Evolutionary conservation across 202 grass and related monocot genomes (phyloP).

Genomic region (Elaeis oleifera): DNA sequence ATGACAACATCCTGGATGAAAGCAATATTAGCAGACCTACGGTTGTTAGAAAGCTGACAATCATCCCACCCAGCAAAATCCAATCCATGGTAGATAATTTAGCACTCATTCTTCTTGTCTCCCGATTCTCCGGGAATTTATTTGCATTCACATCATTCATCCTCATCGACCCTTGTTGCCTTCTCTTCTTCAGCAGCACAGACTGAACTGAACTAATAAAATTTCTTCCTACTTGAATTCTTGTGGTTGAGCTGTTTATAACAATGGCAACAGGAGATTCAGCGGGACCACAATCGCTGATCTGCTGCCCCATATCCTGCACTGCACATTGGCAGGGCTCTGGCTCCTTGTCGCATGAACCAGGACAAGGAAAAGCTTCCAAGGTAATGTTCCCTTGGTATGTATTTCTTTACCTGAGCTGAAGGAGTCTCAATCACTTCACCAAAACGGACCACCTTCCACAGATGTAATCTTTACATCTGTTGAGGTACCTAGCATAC

Average conservation of each 20-base stretch:
- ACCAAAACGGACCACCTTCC: conserved; percentile 82
- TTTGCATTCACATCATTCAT: conserved; percentile 8
- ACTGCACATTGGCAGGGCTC: conserved; percentile 3
- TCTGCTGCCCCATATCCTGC: not conserved
- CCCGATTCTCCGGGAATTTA: conserved; percentile 10
- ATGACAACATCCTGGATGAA: conserved; percentile 23
- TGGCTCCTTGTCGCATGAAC: conserved; percentile 26
- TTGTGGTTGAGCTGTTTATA: conserved; percentile 1
- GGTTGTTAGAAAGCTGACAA: conserved; percentile 35
- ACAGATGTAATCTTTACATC: conserved; percentile 73
- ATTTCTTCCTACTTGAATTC: not conserved
- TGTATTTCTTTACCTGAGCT: conserved; percentile 18
- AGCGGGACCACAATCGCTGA: too few species aligned
- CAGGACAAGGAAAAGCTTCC: conserved; percentile 25
- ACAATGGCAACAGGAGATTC: not conserved
- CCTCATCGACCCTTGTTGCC: conserved; percentile 18
- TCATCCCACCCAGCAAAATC: conserved; percentile 40
- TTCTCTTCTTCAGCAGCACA: conserved; percentile 48
- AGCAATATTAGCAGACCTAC: conserved; percentile 29
- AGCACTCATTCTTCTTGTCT: conserved; percentile 15
- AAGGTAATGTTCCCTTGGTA: conserved; percentile 11
- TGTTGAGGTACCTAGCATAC: conserved; percentile 62
- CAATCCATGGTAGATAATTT: conserved; percentile 35
- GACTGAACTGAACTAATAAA: conserved; percentile 23
- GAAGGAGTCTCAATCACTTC: conserved; percentile 48